Evolutionary conservation across 805 yeast genomes (phyloP).

Genomic region (Candida lessepsii): DNA sequence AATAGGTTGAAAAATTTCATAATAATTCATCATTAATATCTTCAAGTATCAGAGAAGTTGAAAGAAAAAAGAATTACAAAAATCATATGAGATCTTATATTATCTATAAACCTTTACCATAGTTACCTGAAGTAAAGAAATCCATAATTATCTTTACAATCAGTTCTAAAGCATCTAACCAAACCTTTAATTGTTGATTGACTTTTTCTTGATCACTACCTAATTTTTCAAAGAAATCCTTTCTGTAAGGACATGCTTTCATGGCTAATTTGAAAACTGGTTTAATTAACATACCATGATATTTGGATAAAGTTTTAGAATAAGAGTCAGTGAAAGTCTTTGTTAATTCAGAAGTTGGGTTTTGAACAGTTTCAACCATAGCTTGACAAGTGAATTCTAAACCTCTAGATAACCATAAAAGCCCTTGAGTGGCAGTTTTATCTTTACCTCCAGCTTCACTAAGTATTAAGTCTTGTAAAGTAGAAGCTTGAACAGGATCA

Average conservation of each 20-base stretch:
- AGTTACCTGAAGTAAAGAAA: constrained; percentile 76
- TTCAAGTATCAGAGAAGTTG: too few relatives aligned
- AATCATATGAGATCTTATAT: not conserved
- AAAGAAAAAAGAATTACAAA: not conserved
- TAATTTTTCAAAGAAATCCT: constrained; percentile 77
- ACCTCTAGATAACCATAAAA: constrained; percentile 84
- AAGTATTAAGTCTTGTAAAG: constrained; percentile 75
- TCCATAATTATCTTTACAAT: constrained; percentile 72
- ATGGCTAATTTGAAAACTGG: constrained; percentile 91
- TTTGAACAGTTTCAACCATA: constrained; percentile 72
- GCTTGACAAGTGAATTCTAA: constrained; percentile 89
- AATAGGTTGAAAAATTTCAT: too few relatives aligned
- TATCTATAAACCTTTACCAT: constrained; percentile 75
- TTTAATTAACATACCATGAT: constrained; percentile 77
- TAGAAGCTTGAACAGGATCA: constrained; percentile 60
- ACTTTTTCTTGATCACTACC: constrained; percentile 76
- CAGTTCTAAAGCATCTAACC: constrained; percentile 76
- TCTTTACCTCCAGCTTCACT: constrained; percentile 65
- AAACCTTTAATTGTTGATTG: constrained; percentile 56
- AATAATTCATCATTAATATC: too few relatives aligned
- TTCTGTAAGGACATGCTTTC: constrained; percentile 93
- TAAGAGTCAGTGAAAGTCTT: constrained; percentile 84
- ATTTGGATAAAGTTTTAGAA: constrained; percentile 72
- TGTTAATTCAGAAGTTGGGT: constrained; percentile 63
- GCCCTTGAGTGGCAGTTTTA: constrained; percentile 86